phyloP scores from a whole-genome alignment of 2,329 filamentous ascomycete genomes.

The Diaporthe longicolla region DNA sequence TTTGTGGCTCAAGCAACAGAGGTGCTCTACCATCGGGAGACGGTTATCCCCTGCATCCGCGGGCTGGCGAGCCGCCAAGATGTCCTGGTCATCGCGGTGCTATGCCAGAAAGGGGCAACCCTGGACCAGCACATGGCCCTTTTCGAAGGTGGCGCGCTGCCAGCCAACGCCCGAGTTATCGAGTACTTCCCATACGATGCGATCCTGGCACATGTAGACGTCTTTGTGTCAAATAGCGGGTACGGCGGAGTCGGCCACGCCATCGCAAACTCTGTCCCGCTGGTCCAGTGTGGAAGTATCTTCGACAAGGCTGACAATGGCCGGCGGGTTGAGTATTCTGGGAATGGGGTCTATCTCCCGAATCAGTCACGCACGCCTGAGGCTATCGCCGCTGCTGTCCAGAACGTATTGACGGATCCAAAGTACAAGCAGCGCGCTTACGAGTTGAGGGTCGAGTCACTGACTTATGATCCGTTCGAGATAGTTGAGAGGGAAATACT shows the following conservation, averaged over 20 bases:
- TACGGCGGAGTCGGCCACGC: neutral
- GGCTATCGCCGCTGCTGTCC: neutral
- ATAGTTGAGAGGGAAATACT: neutral
- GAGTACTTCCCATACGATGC: conserved; percentile 65
- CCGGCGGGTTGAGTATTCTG: neutral
- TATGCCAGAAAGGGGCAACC: conserved; percentile 48
- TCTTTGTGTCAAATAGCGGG: neutral
- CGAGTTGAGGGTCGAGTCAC: neutral
- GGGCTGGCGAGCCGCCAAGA: conserved; percentile 59
- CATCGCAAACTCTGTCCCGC: neutral
- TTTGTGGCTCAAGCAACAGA: conserved; percentile 65
- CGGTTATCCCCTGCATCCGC: conserved; percentile 60
- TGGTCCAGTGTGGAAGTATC: neutral
- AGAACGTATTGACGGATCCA: neutral
- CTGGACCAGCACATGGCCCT: conserved; percentile 44
- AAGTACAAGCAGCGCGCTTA: neutral
- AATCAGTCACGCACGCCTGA: conserved; percentile 37
- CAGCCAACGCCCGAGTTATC: conserved; percentile 58
- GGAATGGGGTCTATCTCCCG: neutral
- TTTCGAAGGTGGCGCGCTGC: conserved; percentile 46
- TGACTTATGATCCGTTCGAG: neutral
- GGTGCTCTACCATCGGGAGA: conserved; percentile 54
- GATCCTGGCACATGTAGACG: conserved; percentile 49
- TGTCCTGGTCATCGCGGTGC: conserved; percentile 54
- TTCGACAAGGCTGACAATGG: neutral